Base-by-base conservation (phyloP, 2,329 filamentous ascomycete species). In the Botrytis squamosa region DNA sequence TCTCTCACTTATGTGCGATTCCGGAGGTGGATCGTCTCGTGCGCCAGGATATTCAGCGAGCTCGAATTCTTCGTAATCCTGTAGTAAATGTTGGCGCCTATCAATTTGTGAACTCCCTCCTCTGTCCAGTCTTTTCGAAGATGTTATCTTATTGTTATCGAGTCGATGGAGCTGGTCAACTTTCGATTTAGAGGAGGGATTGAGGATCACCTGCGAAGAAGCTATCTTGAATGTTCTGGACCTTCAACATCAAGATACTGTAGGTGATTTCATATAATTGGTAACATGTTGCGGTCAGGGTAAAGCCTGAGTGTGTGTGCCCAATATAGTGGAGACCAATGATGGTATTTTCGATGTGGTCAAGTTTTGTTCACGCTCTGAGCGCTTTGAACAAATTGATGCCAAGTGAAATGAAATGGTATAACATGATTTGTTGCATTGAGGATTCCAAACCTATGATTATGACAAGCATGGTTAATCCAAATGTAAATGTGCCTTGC, bases 61-160 rank as follows among this genome's bases (percentile, higher is more conserved):
- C 72, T 81, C 80, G 76, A 77, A 80, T 46, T 78, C 75, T 75
- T 81, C 79, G 73, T 75, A 71, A 64, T 76, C 74, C 67, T 66
- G 64, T 12, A 65, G 60, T 59, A 68, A 59, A 69, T 74, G 73
- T 68, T 70, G 36, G 62, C 63, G 74, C 46, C 14, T 46, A 14
- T 66, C 40, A 14, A 10, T 49, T 36, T 46, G 25, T 42, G 20
- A 68, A 63, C 59, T 74, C 70, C 73, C 73, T 72, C 70, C 73
- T 49, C 73, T 70, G 44, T 49, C 75, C 75, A 76, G 76, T 74
- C 77, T 59, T 38, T 36, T 79, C 72, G 66, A 75, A 42, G 75
- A 75, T n/a, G 63, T 38, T 60, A 36, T 62, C 29, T 67, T 62
- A 40, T 78, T 74, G 57, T 73, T 76, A 25, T 67, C 73, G 46